Evolutionary conservation across 371 early-diverging fungal genomes (phyloP), one percentile per base, ranked within the genome.

Genomic region (Batkoa obscura): DNA sequence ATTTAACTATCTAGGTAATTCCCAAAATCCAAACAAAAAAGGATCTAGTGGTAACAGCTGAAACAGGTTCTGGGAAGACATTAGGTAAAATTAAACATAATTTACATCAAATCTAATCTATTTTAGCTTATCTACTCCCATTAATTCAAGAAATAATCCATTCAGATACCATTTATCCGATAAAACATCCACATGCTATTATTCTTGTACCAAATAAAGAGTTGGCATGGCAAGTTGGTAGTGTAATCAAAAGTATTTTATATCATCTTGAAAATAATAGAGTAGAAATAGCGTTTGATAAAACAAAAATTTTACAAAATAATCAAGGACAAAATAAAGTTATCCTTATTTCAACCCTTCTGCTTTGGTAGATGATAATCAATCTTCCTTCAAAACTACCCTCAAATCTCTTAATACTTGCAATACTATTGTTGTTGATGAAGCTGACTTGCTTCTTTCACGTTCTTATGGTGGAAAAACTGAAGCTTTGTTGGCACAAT

Each of bases 61-160:
- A 54, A 54, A 54, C 54, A 10, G 54, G 54, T 12, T 37, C 54
- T 34, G 54, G 54, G 17, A 54, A 54, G 38, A 54, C 54, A 23
- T 23, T 23, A 23, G 23, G 23, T 23, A 23, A 23, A 23, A 23
- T 23, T 23, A 23, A 23, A 23, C 23, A 23, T 23, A 23, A 23
- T 23, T 23, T 23, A 23, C 23, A 23, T 23, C 23, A 23, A 23
- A 23, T 23, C 23, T 23, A 23, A 23, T 23, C 23, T 23, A 23
- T 23, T 4, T 37, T 37, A 41, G 50, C 34, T 10, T 50, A 50
- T 36, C 32, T 34, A 32, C 23, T 34, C 5, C 10, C 5, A n/a
- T 32, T 32, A 34, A 12, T 50, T 30, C 50, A 50, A 15, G 34
- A 50, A 36, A n/a, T 50, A 12, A 10, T 36, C 32, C 34, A 3